Conservation (phyloP, 1,284 basidiomycete species). For the Malassezia sympodialis region DNA sequence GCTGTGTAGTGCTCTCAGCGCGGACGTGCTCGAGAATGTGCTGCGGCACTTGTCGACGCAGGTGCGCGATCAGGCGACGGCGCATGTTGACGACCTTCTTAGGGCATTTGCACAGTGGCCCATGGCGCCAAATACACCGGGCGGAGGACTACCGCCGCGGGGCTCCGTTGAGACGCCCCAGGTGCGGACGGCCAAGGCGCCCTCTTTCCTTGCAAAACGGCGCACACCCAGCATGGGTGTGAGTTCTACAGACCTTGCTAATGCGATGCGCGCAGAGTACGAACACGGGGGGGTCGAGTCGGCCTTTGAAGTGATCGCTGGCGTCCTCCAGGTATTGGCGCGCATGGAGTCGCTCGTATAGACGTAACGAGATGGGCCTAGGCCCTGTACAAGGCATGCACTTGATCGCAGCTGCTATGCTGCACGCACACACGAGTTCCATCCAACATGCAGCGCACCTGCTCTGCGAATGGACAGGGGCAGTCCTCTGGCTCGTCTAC, state of each 20-base stretch:
- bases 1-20: constrained; percentile 36
- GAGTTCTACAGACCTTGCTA: constrained; percentile 26
- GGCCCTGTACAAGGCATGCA: neutral
- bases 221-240: constrained; percentile 18
- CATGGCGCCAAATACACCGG: constrained; percentile 35
- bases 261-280: constrained; percentile 31
- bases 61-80: constrained; percentile 32
- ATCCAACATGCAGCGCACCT: constrained; percentile 10
- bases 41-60: constrained; percentile 41
- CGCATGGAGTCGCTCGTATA: constrained; percentile 36
- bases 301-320: constrained; percentile 42
- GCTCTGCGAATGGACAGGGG: constrained; percentile 14
- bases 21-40: constrained; percentile 44
- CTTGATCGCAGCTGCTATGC: neutral
- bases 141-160: constrained; percentile 21
- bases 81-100: constrained; percentile 37
- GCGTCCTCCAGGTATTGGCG: constrained; percentile 33
- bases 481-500: constrained; percentile 8
- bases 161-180: neutral
- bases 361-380: neutral
- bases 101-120: constrained; percentile 44
- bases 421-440: constrained; percentile 10
- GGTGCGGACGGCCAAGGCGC: neutral
- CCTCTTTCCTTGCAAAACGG: constrained; percentile 22
- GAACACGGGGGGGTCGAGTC: constrained; percentile 21